A percentile compares a stretch with the other conserved stretches of the same genome.
phyloP scores from a whole-genome alignment of 164 flowering plant genomes.

The Berberis thunbergii region DNA sequence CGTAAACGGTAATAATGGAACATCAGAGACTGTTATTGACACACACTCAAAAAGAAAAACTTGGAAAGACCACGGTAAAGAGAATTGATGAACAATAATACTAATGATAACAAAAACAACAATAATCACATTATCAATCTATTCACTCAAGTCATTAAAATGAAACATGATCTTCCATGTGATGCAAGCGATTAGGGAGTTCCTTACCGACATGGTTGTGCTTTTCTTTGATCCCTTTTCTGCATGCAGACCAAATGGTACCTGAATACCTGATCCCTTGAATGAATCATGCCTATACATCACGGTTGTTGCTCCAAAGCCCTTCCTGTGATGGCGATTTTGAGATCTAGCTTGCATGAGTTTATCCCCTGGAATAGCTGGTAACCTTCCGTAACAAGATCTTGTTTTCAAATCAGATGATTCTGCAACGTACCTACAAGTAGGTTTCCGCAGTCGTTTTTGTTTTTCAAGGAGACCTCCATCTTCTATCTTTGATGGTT shows the following conservation, averaged over 20 bases:
- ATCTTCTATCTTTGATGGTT: constrained; percentile 12
- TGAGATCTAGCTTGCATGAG: constrained; percentile 16
- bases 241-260: constrained; percentile 35
- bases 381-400: constrained; percentile 14
- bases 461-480: constrained; percentile 14
- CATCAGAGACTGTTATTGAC: too few relatives aligned
- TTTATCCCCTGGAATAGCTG: constrained; percentile 15
- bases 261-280: constrained; percentile 39
- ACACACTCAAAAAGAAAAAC: too few relatives aligned
- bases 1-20: too few relatives aligned
- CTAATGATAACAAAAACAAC: too few relatives aligned
- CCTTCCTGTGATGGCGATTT: constrained; percentile 19
- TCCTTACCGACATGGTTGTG: constrained; percentile 24
- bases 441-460: constrained; percentile 61
- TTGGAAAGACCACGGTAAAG: too few relatives aligned
- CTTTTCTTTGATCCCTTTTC: constrained; percentile 31
- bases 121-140: too few relatives aligned
- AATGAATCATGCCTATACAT: constrained; percentile 21
- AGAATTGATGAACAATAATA: too few relatives aligned
- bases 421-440: constrained; percentile 65
- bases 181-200: not conserved
- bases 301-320: constrained; percentile 9
- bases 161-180: too few relatives aligned
- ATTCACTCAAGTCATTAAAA: too few relatives aligned
- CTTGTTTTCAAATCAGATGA: constrained; percentile 25